A percentile compares a stretch with the other conserved stretches of the same genome.
These are phyloP conservation scores for Boletus rubropictus DNA, from an alignment of 768 basidiomycete genomes.

Conservation along the genomic window DNA sequence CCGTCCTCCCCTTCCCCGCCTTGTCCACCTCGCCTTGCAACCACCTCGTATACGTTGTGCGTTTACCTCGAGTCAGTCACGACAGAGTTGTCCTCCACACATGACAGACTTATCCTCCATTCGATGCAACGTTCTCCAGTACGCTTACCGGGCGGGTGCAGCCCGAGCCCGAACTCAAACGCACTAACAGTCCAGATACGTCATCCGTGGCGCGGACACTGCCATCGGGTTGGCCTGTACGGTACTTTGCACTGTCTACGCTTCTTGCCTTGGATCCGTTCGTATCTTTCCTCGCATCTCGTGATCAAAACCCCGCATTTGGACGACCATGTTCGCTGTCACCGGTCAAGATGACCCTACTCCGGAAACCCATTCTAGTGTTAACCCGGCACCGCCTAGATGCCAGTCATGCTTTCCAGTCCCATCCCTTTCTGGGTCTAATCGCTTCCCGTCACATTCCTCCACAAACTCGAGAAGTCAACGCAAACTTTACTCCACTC, in stretches of 20 bases:
- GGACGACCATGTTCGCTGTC: background rate
- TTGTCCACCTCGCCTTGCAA: too few species aligned
- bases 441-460: background rate
- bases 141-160: background rate
- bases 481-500: constrained; percentile 10
- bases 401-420: constrained; percentile 5
- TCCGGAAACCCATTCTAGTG: background rate
- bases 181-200: background rate
- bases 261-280: too few species aligned
- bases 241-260: too few species aligned
- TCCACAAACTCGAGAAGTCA: background rate
- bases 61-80: too few species aligned
- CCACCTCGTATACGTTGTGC: too few species aligned
- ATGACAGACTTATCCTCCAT: too few species aligned
- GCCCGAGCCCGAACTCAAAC: background rate
- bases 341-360: background rate
- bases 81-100: too few species aligned
- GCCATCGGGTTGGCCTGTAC: too few species aligned
- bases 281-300: background rate
- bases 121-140: background rate
- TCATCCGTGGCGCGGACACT: background rate
- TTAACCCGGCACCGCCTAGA: constrained; percentile 3
- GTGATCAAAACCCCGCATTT: too few species aligned
- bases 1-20: too few species aligned
- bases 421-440: constrained; percentile 3